Base-by-base conservation (phyloP, 495 filamentous ascomycete genomes). In the Aspergillus taichungensis region DNA sequence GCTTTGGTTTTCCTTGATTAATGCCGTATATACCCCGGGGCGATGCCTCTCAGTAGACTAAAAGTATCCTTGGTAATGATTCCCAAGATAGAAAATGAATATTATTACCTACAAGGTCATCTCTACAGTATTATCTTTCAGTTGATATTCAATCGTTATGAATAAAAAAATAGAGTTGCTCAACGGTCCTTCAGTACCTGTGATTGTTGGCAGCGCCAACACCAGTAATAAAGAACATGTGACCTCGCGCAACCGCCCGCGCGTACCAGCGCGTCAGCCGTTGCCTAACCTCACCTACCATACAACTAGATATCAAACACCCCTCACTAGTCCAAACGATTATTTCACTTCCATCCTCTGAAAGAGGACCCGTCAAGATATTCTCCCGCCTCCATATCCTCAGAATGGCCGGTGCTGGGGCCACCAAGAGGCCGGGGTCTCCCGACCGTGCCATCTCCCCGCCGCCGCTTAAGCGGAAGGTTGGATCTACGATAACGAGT, bases 401-500 rank as follows among this genome's bases (percentile, higher is more conserved):
- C 53, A 70, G 50, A 35, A 67, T 69, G 64, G 56, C 52, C 37
- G 59, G 63, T 11, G 47, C 38, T 46, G 55, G 57, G 43, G 50
- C 48, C 35, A 53, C 45, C 10, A 73, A 73, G 36, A 49, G 70
- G 29, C 38, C 63, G 30, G 57, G 52, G 11, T 71, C 70, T 39
- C 57, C 63, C 37, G 56, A 50, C 42, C 51, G 54, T 18, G 41
- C 59, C 8, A 64, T 73, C 34, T 72, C 73, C 39, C 73, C 73
- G 34, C 73, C 71, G 29, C 64, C 66, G 13, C 51, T 72, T 9
- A 73, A 65, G 39, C 56, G 75, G 24, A 88, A 85, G 62, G 63
- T 82, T 11, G 79, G 84, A 51, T 80, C 83, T 24, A 82, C 76
- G 7, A 83, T 85, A 39, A 90, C 84, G 35, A 84, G 86, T 92